Evolutionary conservation across 805 yeast species (phyloP).

Genomic region (Zygoascus bituminiphila): DNA sequence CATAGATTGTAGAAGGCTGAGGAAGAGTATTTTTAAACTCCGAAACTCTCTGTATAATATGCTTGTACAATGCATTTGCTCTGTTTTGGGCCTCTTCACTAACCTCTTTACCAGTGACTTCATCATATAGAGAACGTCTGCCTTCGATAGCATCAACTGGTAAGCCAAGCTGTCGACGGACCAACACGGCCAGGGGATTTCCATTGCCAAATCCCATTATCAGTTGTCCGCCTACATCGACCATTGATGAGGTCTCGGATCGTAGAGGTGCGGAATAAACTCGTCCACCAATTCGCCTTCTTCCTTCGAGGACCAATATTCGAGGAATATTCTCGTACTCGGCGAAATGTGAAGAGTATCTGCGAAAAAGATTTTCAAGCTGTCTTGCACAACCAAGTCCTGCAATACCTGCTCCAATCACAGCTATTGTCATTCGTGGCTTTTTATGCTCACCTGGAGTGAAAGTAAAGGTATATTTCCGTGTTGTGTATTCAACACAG

Average conservation of each 20-base stretch:
- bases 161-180: constrained; percentile 34
- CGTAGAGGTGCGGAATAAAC: constrained; percentile 30
- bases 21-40: constrained; percentile 28
- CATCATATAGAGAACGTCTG: constrained; percentile 27
- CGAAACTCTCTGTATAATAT: constrained; percentile 31
- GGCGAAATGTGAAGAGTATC: constrained; percentile 27
- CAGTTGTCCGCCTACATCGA: constrained; percentile 35
- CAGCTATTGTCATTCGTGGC: constrained; percentile 44
- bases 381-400: constrained; percentile 96
- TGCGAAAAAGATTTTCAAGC: constrained; percentile 53
- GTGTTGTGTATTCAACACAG: constrained; percentile 25
- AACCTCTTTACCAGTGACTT: constrained; percentile 27
- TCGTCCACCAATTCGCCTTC: constrained; percentile 36
- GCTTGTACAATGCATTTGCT: constrained; percentile 29
- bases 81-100: constrained; percentile 25
- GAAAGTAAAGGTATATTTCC: constrained; percentile 13
- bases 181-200: constrained; percentile 33
- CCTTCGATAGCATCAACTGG: constrained; percentile 31
- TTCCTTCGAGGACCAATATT: constrained; percentile 32
- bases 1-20: constrained; percentile 28
- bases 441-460: constrained; percentile 22
- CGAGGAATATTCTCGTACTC: constrained; percentile 35
- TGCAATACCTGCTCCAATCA: constrained; percentile 95
- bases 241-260: constrained; percentile 15
- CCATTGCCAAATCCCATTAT: constrained; percentile 35